These are phyloP conservation scores for Leptosphaerulina australis DNA, from an alignment of 2,329 filamentous ascomycete species.

Conservation along the genomic window DNA sequence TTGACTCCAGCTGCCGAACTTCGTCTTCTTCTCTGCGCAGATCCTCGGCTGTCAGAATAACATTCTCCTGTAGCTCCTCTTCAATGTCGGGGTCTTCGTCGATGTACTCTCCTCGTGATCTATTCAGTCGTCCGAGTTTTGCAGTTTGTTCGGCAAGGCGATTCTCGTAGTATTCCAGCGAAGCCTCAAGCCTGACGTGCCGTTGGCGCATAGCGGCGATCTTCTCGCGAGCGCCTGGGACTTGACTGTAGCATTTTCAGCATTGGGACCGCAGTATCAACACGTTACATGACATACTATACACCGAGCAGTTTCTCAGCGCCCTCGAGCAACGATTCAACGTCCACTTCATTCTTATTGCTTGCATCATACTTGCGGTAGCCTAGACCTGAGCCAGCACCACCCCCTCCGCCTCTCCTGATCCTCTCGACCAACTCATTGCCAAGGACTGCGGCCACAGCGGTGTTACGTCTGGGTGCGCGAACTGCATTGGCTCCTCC, in stretches of 20 bases:
- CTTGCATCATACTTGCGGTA: constrained; percentile 51
- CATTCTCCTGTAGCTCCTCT: constrained; percentile 50
- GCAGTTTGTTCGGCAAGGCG: constrained; percentile 77
- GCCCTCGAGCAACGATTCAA: constrained; percentile 81
- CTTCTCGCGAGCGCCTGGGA: constrained; percentile 77
- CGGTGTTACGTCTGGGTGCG: constrained; percentile 73
- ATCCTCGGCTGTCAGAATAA: constrained; percentile 69
- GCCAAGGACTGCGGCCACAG: constrained; percentile 87
- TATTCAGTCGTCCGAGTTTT: constrained; percentile 75
- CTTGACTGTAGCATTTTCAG: constrained; percentile 58
- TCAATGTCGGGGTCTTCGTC: constrained; percentile 58
- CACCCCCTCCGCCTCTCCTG: constrained; percentile 61
- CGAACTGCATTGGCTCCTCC: constrained; percentile 53
- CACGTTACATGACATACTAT: constrained; percentile 63
- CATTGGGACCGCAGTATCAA: no score
- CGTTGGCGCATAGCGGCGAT: constrained; percentile 75
- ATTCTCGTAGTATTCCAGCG: constrained; percentile 79
- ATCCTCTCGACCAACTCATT: constrained; percentile 86
- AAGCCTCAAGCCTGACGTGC: constrained; percentile 72
- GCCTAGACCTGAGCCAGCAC: constrained; percentile 57
- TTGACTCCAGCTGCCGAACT: constrained; percentile 66
- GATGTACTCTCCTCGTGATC: constrained; percentile 61
- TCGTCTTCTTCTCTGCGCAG: constrained; percentile 72
- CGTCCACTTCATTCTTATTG: constrained; percentile 75
- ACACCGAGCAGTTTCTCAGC: constrained; percentile 90